phyloP scores from a whole-genome alignment of 352 stramenopile species.

The Globisporangium perplexum region DNA sequence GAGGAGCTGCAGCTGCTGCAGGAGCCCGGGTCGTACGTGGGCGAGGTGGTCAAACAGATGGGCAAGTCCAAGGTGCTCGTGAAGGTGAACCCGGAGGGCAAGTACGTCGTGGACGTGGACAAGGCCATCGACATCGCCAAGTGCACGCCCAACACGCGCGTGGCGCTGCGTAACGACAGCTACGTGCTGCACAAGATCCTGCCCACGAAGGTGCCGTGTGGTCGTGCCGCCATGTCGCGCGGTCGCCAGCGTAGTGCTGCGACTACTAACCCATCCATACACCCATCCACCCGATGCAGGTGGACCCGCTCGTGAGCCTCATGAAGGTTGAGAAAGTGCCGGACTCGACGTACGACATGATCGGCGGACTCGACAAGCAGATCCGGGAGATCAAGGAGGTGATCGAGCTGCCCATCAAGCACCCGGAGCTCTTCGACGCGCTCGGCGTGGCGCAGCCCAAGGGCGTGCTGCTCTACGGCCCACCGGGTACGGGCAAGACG shows the following conservation, averaged over 20 bases:
- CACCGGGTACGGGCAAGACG: conserved; percentile 98
- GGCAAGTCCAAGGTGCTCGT: conserved; percentile 99
- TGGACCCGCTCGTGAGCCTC: conserved; percentile 90
- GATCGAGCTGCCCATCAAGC: conserved; percentile 99
- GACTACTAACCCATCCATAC: too few species aligned
- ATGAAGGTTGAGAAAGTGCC: conserved; percentile 99
- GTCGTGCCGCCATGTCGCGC: too few species aligned
- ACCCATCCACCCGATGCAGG: too few species aligned
- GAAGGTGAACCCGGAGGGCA: conserved; percentile 98
- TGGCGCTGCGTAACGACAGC: conserved; percentile 98
- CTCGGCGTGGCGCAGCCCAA: conserved; percentile 98
- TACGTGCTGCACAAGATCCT: conserved; percentile 99
- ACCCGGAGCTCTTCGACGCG: conserved; percentile 99
- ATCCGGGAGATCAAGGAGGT: conserved; percentile 99
- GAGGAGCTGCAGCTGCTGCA: conserved; percentile 99
- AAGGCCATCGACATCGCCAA: conserved; percentile 95
- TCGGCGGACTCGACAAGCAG: conserved; percentile 99
- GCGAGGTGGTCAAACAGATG: conserved; percentile 99
- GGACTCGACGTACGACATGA: conserved; percentile 99
- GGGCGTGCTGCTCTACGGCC: conserved; percentile 93
- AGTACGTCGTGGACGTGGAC: conserved; percentile 99
- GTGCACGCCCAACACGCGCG: conserved; percentile 97
- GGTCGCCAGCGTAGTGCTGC: too few species aligned
- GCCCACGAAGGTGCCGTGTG: conserved; percentile 92
- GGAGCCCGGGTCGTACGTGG: conserved; percentile 97